These are phyloP conservation scores for Cystobasidium pallidum DNA, from an alignment of 1,284 basidiomycete genomes.

Conservation along the genomic window DNA sequence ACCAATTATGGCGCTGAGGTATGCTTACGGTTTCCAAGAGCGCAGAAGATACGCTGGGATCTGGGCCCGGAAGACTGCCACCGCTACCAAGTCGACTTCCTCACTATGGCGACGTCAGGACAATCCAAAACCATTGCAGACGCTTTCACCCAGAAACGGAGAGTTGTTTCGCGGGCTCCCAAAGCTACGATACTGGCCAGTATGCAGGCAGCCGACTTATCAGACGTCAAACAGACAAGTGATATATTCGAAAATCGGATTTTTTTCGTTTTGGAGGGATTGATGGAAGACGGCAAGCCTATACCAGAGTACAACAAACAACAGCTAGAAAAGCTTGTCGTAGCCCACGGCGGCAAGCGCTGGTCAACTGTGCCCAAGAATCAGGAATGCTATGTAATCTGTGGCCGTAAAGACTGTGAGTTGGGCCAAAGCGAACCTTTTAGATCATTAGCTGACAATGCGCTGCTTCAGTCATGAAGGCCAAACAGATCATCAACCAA, in stretches of 20 bases:
- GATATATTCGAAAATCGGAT: slow-evolving; percentile 72
- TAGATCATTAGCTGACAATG: background rate
- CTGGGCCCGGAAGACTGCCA: slow-evolving; percentile 21
- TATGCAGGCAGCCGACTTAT: slow-evolving; percentile 67
- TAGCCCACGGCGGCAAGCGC: slow-evolving; percentile 69
- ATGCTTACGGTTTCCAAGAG: slow-evolving; percentile 52
- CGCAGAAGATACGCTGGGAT: slow-evolving; percentile 41
- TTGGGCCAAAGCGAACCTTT: background rate
- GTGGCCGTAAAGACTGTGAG: slow-evolving; percentile 42
- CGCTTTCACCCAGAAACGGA: slow-evolving; percentile 41
- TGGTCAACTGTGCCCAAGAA: slow-evolving; percentile 63
- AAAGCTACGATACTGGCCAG: slow-evolving; percentile 68
- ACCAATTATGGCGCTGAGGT: slow-evolving; percentile 51
- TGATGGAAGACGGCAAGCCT: slow-evolving; percentile 50
- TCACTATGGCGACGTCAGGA: slow-evolving; percentile 36
- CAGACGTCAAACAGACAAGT: slow-evolving; percentile 65
- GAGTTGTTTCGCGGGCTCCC: slow-evolving; percentile 1
- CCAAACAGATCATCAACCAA: slow-evolving; percentile 61
- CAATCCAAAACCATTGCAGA: slow-evolving; percentile 45
- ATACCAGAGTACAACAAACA: slow-evolving; percentile 40
- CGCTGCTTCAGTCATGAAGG: slow-evolving; percentile 53
- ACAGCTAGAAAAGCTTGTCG: slow-evolving; percentile 62
- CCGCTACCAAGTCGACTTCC: slow-evolving; percentile 32
- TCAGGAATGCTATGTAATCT: slow-evolving; percentile 56
- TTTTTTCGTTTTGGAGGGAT: slow-evolving; percentile 63